Evolutionary conservation across 495 filamentous ascomycete genomes (phyloP), one percentile per base, ranked within the genome.

Genomic region (Xylaria longipes): DNA sequence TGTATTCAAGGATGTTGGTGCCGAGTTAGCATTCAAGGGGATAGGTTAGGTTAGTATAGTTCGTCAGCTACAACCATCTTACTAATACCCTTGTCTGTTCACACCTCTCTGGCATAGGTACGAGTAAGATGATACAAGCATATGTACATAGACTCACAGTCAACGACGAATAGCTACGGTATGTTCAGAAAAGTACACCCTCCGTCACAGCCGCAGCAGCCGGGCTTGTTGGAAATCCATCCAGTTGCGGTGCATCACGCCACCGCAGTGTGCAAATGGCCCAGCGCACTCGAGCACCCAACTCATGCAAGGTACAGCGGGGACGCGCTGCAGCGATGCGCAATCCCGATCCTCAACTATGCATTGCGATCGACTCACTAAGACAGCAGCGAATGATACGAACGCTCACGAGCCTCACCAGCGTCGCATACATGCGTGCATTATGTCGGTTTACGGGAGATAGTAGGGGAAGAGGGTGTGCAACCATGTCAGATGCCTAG

Each of bases 401-500:
- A 37, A 20, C 46, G 70, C 64, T 68, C 70, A 72, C 70, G 70
- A 76, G 66, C 72, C 69, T 69, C 61, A 71, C 37, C 46, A 72
- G 57, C 58, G 70, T 74, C 75, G 75, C 75, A 73, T 63, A 68
- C 45, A 68, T 29, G 31, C 46, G 58, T 70, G 31, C 54, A 71
- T 45, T 45, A 73, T 37, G 64, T 50, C 65, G 70, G 70, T 61
- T 31, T 71, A 74, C 73, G 52, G 73, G 68, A 73, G 60, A 71
- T 71, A 68, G 64, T 33, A 27, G n/a, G 67, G 37, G 54, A 61
- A 74, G 70, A 70, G 33, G 64, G 70, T 58, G 65, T 77, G 75
- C 66, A 68, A 37, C 65, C 75, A 71, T 77, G 77, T 79, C 77
- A 79, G 77, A 79, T 79, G 77, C 68, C 68, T 64, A 4, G 62